Evolutionary conservation across 2,329 filamentous ascomycete genomes (phyloP).

Genomic region (Dothistroma pini): DNA sequence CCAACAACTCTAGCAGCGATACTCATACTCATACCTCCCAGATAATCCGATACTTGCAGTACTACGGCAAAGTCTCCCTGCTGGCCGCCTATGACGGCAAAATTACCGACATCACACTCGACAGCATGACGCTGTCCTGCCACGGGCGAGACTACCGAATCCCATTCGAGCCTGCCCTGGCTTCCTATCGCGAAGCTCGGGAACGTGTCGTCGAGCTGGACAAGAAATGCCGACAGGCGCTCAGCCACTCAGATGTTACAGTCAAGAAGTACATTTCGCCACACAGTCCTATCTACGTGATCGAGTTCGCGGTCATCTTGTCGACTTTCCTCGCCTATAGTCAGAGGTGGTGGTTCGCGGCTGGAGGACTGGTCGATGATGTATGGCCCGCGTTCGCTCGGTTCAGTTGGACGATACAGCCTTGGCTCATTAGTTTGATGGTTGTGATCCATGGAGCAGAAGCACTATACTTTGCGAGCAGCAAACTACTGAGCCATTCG

Average conservation of each 20-base stretch:
- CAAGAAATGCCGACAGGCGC: constrained; percentile 53
- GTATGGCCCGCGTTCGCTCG: constrained; percentile 55
- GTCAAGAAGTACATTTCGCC: constrained; percentile 53
- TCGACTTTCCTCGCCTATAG: constrained; percentile 54
- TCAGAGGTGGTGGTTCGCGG: constrained; percentile 51
- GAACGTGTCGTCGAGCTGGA: constrained; percentile 71
- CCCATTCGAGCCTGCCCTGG: constrained; percentile 66
- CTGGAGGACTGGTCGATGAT: constrained; percentile 42
- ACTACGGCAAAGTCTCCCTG: constrained; percentile 60
- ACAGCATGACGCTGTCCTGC: constrained; percentile 58
- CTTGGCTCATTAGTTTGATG: constrained; percentile 56
- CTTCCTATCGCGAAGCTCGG: constrained; percentile 64
- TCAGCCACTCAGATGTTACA: constrained; percentile 58
- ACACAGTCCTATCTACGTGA: constrained; percentile 46
- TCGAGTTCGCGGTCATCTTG: constrained; percentile 54
- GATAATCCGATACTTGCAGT: constrained; percentile 71
- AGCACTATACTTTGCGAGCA: constrained; percentile 46
- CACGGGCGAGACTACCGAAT: constrained; percentile 52
- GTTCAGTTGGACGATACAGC: constrained; percentile 58
- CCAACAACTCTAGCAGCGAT: neutral
- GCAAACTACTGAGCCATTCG: constrained; percentile 50
- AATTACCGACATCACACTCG: constrained; percentile 63
- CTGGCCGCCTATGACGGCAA: constrained; percentile 55
- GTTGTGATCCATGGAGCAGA: constrained; percentile 64
- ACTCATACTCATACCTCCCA: constrained; percentile 24